Evolutionary conservation across 257 asterid genomes (phyloP).

Genomic region (Jacaranda copaia): DNA sequence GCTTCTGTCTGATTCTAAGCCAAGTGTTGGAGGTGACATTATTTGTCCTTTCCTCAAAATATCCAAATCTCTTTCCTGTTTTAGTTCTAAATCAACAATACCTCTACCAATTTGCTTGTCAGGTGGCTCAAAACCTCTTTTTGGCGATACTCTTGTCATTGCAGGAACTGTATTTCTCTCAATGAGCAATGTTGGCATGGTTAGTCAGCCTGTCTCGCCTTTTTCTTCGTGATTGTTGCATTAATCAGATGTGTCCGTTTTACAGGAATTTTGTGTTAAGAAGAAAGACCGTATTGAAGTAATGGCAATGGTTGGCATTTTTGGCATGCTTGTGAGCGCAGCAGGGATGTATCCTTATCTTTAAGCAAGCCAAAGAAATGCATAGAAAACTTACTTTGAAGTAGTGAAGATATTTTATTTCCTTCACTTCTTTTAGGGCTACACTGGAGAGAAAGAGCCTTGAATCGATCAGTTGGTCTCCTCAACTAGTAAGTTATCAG

Average conservation of each 20-base stretch:
- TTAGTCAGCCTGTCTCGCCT: conserved; percentile 19
- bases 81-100: too few species aligned
- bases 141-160: conserved; percentile 77
- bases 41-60: not conserved
- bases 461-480: conserved; percentile 59
- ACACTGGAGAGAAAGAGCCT: conserved; percentile 63
- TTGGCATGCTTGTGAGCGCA: conserved; percentile 71
- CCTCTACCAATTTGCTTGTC: conserved; percentile 11
- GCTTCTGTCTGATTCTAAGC: conserved; percentile 69
- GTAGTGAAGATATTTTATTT: not conserved
- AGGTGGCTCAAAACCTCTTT: conserved; percentile 80
- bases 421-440: conserved; percentile 49
- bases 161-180: conserved; percentile 60
- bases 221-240: not conserved
- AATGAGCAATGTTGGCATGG: conserved; percentile 83
- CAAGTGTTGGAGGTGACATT: conserved; percentile 58
- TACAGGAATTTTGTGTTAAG: conserved; percentile 83
- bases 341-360: conserved; percentile 69
- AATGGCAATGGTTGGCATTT: conserved; percentile 72
- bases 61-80: too few species aligned
- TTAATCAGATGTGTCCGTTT: too few species aligned
- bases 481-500: conserved; percentile 58
- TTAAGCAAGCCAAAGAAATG: not conserved
- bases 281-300: conserved; percentile 72
- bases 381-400: not conserved